These are phyloP conservation scores for Cicer judaicum DNA, from an alignment of 306 rosid genomes.

Conservation along the genomic window DNA sequence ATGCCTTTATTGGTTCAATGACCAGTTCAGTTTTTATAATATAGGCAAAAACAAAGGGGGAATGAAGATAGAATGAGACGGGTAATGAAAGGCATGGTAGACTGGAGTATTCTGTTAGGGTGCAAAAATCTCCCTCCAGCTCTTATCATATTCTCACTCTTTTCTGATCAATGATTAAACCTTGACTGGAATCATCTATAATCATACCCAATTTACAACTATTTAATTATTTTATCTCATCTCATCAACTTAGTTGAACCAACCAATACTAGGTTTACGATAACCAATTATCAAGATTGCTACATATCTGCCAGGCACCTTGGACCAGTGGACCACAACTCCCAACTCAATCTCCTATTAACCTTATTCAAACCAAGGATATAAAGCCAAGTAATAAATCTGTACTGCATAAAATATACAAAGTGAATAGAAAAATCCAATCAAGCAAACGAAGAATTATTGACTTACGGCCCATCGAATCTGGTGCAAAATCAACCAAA, in stretches of 20 bases:
- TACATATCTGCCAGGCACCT: neutral
- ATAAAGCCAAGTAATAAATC: neutral
- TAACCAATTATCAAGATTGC: conserved; percentile 9
- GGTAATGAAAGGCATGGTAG: neutral
- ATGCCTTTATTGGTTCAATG: neutral
- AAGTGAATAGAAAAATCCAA: conserved; percentile 28
- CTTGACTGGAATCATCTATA: conserved; percentile 3
- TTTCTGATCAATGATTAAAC: conserved; percentile 29
- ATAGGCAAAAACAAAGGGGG: neutral
- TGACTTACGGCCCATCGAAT: conserved; percentile 91
- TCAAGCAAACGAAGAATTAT: conserved; percentile 30
- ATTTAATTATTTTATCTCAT: conserved; percentile 31
- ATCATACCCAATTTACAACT: conserved; percentile 13
- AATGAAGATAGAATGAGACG: neutral
- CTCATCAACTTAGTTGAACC: conserved; percentile 14
- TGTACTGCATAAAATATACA: conserved; percentile 12
- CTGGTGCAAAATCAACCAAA: conserved; percentile 98
- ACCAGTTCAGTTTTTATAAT: neutral
- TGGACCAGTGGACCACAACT: conserved; percentile 25
- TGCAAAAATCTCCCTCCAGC: conserved; percentile 25
- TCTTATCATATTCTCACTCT: conserved; percentile 37
- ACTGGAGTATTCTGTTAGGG: conserved; percentile 10
- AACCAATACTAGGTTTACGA: conserved; percentile 16
- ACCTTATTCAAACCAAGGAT: conserved; percentile 12
- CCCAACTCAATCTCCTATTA: conserved; percentile 32